Base-by-base conservation (phyloP, 2,329 filamentous ascomycete genomes). In the Stromatinia cepivora region DNA sequence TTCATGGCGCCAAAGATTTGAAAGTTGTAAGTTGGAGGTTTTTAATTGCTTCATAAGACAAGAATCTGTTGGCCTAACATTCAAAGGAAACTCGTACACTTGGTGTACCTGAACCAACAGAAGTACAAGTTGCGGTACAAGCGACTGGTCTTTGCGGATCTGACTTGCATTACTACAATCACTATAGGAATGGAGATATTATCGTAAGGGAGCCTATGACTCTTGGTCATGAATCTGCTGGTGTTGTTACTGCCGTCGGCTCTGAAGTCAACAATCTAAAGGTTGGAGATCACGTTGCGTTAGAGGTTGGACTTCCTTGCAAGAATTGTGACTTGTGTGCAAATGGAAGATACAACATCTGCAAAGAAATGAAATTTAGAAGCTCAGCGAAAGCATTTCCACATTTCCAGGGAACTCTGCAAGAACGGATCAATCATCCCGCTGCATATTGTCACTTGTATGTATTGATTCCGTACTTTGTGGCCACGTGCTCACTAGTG, bases 141-240 rank as follows among this genome's bases (percentile, higher is more conserved):
- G 94, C 92, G 81, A 98, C 94, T 3, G 95, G 95, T 67, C 97
- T 98, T 77, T 98, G 95, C 84, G 95, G 94, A 86, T 96, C 92
- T 71, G 94, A 97, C 80, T 89, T 98, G 69, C 94, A 98, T 83
- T 98, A 98, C 84, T 98, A 94, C 93, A 92, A 95, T 79, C 91
- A 91, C 67, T 94, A 94, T 76, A 92, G 92, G 82, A 98, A 98
- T 79, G 94, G 95, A 53, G 94, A 94, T 75, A 97, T 97, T 91
- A 90, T 97, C 71, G 94, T 98, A 61, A 86, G 87, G 73, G 91
- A 87, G 78, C 90, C 94, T 77, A 92, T 97, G 80, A 93, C 97
- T 77, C 89, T 98, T 22, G 94, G 94, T 75, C 94, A 98, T 84
- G 94, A 98, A 82, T 96, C 93, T 48, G 90, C 93, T 9, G 94